Evolutionary conservation across 305 asterid species (phyloP).

Genomic region (Ilex paraguariensis): DNA sequence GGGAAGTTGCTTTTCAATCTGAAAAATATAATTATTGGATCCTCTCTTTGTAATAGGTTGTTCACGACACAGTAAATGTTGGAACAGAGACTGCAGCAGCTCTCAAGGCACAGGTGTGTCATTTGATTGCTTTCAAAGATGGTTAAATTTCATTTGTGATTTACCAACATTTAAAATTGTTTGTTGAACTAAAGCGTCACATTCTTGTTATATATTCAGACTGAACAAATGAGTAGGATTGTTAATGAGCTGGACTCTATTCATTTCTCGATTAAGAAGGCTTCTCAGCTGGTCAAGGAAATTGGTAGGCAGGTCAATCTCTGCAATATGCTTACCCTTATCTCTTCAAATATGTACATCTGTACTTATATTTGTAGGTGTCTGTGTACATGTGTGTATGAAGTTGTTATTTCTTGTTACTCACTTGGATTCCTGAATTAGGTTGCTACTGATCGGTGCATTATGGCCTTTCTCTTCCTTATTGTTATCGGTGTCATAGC

Average conservation of each 20-base stretch:
- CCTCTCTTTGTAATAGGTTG: slow-evolving; percentile 55
- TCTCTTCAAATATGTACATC: slow-evolving; percentile 7
- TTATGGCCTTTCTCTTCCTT: slow-evolving; percentile 88
- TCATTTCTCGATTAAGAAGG: slow-evolving; percentile 92
- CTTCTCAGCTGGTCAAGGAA: slow-evolving; percentile 93
- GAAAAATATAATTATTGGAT: slow-evolving; percentile 20
- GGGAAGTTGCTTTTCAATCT: background rate
- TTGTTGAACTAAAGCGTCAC: no score
- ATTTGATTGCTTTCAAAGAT: slow-evolving; percentile 10
- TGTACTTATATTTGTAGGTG: slow-evolving; percentile 7
- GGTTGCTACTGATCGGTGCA: slow-evolving; percentile 99
- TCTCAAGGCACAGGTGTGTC: slow-evolving; percentile 93
- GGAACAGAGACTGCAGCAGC: slow-evolving; percentile 98
- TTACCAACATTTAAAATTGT: no score
- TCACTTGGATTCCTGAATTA: slow-evolving; percentile 30
- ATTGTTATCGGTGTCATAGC: slow-evolving; percentile 85
- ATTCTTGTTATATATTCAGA: slow-evolving; percentile 31
- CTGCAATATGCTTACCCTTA: slow-evolving; percentile 35
- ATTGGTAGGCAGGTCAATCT: slow-evolving; percentile 97
- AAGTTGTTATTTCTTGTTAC: slow-evolving; percentile 15
- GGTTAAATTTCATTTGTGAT: no score
- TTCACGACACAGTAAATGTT: slow-evolving; percentile 74
- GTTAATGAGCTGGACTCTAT: slow-evolving; percentile 94
- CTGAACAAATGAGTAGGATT: slow-evolving; percentile 96
- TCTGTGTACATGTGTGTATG: background rate